Percentiles rank a stretch among this genome's conserved stretches.
phyloP scores from a whole-genome alignment of 345 rosid genomes.

The Leavenworthia alabamica region DNA sequence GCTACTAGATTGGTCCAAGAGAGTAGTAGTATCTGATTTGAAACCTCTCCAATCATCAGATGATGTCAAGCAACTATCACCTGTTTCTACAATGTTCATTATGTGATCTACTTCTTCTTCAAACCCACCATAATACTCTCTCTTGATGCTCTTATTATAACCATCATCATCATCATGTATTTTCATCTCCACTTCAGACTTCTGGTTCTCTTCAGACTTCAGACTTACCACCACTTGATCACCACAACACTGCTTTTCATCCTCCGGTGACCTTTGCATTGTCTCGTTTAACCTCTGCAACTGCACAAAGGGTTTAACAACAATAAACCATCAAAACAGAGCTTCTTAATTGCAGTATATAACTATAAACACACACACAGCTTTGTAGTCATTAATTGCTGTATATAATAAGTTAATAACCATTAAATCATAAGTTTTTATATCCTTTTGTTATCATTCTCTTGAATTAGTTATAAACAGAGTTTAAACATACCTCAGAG shows the following conservation, averaged over 20 bases:
- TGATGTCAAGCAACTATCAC: conserved; percentile 59
- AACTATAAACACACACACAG: background rate
- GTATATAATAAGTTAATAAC: background rate
- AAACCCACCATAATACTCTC: conserved; percentile 48
- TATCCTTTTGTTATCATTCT: background rate
- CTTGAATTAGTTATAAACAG: background rate
- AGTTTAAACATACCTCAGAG: conserved; percentile 43
- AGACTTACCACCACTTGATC: no score
- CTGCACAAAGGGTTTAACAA: no score
- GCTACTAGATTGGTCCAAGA: conserved; percentile 47
- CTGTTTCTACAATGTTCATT: conserved; percentile 48
- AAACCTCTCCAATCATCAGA: conserved; percentile 65
- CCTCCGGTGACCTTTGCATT: no score
- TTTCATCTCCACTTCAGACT: no score
- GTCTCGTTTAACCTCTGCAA: no score
- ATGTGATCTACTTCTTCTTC: conserved; percentile 50
- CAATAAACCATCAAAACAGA: background rate
- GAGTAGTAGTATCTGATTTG: conserved; percentile 40
- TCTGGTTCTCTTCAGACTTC: no score
- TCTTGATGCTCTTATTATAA: conserved; percentile 40
- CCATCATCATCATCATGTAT: no score
- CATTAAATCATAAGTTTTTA: background rate
- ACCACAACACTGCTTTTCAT: no score
- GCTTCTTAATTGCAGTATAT: background rate
- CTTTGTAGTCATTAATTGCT: background rate